Base-by-base conservation (phyloP, 108 stramenopile species). In the Skeletonema menzelii region DNA sequence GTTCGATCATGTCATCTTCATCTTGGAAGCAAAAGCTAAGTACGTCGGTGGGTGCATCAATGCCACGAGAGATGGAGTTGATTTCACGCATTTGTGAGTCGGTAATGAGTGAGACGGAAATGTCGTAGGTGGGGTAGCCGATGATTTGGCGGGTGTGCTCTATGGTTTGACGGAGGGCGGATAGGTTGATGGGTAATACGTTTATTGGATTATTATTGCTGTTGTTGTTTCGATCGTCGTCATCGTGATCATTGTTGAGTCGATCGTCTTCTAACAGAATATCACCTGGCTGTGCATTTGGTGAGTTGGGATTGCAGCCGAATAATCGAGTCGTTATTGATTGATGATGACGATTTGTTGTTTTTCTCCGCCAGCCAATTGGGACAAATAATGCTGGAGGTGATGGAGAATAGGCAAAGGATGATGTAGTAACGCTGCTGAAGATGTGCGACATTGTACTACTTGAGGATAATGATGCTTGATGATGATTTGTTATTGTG, bases 21-120 rank as follows among this genome's bases (percentile, higher is more conserved):
- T 90, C 84, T 55, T 82, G 79, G 66, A 95, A 86, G 19, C 92
- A 92, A 72, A 96, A 97, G 19, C 89, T 91, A 17, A 97, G 68
- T 46, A 97, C 88, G 59, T 97, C 97, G 0, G 97, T 96, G 0
- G 91, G 80, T 8, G 73, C 67, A 62, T 86, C 70, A 8, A 92
- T 69, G 4, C 88, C 88, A 15, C 93, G 77, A 10, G 87, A 84
- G 22, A 88, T 87, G n/a, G 58, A 26, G 40, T 95, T 95, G 65
- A 84, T 77, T 72, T 89, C 79, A 70, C 64, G 74, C 91, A 95
- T 95, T 59, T 89, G 82, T 11, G 87, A 82, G 30, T 92, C 91
- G 26, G 85, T 84, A 0, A 88, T 76, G 32, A 95, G 70, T 0
- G 84, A 30, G 24, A 91, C 44, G 11, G 86, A 82, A 5, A 95